These are phyloP conservation scores for Thermothielavioides terrestris DNA, from an alignment of 495 filamentous ascomycete species.

Conservation along the genomic window DNA sequence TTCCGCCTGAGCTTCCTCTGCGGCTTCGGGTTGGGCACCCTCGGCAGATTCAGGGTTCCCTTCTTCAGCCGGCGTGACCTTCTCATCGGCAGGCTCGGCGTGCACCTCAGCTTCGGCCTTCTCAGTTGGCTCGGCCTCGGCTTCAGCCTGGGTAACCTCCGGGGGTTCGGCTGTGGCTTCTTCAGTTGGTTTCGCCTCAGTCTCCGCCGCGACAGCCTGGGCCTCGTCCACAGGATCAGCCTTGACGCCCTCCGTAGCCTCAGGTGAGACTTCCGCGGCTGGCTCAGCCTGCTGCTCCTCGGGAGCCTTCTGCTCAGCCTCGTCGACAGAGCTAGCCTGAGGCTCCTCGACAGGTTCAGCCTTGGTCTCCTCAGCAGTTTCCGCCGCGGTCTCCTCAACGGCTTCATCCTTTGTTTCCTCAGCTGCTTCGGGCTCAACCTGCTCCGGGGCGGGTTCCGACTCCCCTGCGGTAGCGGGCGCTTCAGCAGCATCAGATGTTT, in stretches of 20 bases:
- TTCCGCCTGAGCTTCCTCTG: too few species aligned
- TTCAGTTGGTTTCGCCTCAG: too few species aligned
- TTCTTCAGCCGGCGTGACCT: too few species aligned
- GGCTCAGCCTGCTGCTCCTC: conserved; percentile 6
- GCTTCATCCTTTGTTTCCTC: conserved; percentile 7
- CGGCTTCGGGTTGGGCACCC: neutral
- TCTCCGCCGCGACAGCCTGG: too few species aligned
- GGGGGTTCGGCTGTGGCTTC: neutral
- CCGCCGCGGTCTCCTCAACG: conserved; percentile 5
- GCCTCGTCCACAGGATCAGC: conserved; percentile 1
- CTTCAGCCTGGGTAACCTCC: neutral
- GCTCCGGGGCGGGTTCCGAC: neutral
- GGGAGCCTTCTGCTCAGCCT: neutral
- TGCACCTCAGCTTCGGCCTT: too few species aligned
- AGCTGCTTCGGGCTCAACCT: neutral
- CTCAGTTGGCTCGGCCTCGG: conserved; percentile 2
- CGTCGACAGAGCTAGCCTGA: neutral
- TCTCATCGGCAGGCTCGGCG: too few species aligned
- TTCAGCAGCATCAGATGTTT: neutral
- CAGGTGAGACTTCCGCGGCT: conserved; percentile 1
- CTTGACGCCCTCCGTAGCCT: conserved; percentile 5
- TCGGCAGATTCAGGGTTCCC: too few species aligned
- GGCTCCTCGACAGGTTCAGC: conserved; percentile 7
- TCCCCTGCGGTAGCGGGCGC: neutral
- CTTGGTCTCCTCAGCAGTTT: neutral